A percentile compares a stretch with the other conserved stretches of the same genome.
These are phyloP conservation scores for Aureobasidium sp. DNA, from an alignment of 2,329 filamentous ascomycete species.

Conservation along the genomic window DNA sequence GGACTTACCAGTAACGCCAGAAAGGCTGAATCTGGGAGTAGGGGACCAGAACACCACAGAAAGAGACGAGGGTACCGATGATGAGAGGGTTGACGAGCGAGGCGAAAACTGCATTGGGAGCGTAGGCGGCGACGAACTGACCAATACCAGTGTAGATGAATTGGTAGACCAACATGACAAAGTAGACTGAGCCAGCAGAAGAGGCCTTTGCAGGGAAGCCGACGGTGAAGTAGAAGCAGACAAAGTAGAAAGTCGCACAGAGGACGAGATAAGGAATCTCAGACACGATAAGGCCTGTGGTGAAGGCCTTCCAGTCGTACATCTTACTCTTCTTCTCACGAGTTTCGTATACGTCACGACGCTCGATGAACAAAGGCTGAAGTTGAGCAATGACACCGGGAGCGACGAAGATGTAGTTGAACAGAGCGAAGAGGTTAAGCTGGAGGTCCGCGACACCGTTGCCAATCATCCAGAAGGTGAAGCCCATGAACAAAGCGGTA, in stretches of 20 bases:
- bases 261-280: slow-evolving; percentile 62
- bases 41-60: slow-evolving; percentile 31
- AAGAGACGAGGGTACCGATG: slow-evolving; percentile 27
- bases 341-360: slow-evolving; percentile 52
- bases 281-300: slow-evolving; percentile 61
- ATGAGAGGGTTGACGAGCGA: slow-evolving; percentile 38
- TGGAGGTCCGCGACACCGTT: slow-evolving; percentile 32
- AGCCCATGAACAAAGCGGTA: slow-evolving; percentile 43
- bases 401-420: slow-evolving; percentile 31
- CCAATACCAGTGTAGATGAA: slow-evolving; percentile 49
- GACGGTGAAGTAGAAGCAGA: slow-evolving; percentile 30
- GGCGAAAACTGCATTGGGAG: slow-evolving; percentile 40
- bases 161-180: slow-evolving; percentile 50
- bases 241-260: slow-evolving; percentile 50
- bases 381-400: slow-evolving; percentile 49
- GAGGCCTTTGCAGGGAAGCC: slow-evolving; percentile 37
- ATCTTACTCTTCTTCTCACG: slow-evolving; percentile 59
- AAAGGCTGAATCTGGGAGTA: slow-evolving; percentile 29
- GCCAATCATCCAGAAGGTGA: slow-evolving; percentile 42
- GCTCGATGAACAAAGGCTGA: slow-evolving; percentile 53
- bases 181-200: slow-evolving; percentile 41
- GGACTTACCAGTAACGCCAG: slow-evolving; percentile 32
- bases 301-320: slow-evolving; percentile 69
- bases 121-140: slow-evolving; percentile 47
- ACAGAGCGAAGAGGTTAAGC: slow-evolving; percentile 27